Evolutionary conservation across 352 stramenopile genomes (phyloP).

Genomic region (Globisporangium splendens): DNA sequence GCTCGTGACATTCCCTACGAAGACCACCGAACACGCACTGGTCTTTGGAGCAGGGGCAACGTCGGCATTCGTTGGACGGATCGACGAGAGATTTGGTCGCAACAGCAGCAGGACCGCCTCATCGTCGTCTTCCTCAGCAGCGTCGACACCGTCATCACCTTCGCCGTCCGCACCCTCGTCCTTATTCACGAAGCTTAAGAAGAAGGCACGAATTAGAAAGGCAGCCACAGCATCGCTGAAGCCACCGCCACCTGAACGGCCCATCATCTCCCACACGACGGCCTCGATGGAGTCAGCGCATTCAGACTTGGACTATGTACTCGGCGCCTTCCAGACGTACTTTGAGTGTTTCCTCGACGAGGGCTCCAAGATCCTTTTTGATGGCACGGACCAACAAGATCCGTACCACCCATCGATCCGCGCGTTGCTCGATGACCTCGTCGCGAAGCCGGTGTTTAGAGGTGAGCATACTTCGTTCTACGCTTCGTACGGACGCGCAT

Average conservation of each 20-base stretch:
- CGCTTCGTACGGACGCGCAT: conserved; percentile 53
- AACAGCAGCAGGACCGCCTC: conserved; percentile 15
- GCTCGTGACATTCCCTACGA: conserved; percentile 46
- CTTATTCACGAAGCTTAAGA: neutral
- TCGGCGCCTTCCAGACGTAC: conserved; percentile 56
- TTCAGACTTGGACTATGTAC: conserved; percentile 56
- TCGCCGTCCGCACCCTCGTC: neutral
- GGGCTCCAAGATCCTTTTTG: conserved; percentile 27
- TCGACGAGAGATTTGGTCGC: conserved; percentile 27
- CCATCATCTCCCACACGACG: neutral
- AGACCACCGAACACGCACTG: conserved; percentile 50
- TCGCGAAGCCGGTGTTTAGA: conserved; percentile 31
- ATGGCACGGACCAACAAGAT: conserved; percentile 12
- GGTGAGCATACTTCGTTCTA: conserved; percentile 40
- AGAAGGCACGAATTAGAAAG: neutral
- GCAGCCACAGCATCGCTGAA: neutral
- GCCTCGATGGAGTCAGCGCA: conserved; percentile 19
- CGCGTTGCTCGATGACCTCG: conserved; percentile 49
- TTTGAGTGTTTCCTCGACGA: conserved; percentile 58
- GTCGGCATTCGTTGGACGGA: conserved; percentile 23
- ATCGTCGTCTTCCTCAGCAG: too few relatives aligned
- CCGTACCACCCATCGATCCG: conserved; percentile 40
- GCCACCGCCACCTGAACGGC: neutral
- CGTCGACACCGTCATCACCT: neutral
- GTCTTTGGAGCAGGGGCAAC: conserved; percentile 38